phyloP scores from a whole-genome alignment of 2,329 filamentous ascomycete species.

The Cercospora sp. region DNA sequence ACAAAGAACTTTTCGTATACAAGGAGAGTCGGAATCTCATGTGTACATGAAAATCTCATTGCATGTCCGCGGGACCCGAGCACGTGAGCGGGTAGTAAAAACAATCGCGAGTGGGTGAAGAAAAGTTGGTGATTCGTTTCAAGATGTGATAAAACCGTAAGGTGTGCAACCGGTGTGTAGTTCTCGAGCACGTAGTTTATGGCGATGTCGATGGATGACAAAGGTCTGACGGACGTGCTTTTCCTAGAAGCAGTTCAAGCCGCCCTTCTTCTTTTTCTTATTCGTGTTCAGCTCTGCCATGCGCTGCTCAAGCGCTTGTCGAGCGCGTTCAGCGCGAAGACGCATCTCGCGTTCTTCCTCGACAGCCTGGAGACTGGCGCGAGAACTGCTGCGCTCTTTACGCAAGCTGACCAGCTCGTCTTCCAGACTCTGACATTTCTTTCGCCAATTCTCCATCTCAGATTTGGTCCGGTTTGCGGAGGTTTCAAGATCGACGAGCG shows the following conservation, averaged over 20 bases:
- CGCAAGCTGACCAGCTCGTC: slow-evolving; percentile 64
- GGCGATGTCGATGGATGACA: slow-evolving; percentile 20
- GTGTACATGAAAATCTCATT: background rate
- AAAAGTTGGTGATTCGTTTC: background rate
- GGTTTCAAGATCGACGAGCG: slow-evolving; percentile 86
- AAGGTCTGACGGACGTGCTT: slow-evolving; percentile 24
- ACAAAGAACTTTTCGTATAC: background rate
- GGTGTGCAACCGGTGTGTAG: slow-evolving; percentile 3
- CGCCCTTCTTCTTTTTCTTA: slow-evolving; percentile 87
- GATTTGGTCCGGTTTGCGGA: slow-evolving; percentile 89
- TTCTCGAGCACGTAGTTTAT: slow-evolving; percentile 8
- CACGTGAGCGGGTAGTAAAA: background rate
- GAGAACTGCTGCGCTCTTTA: slow-evolving; percentile 58
- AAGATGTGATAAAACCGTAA: slow-evolving; percentile 6
- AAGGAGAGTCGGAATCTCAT: background rate
- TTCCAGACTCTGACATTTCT: slow-evolving; percentile 77
- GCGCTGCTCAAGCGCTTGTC: slow-evolving; percentile 85
- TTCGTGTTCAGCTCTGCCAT: slow-evolving; percentile 75
- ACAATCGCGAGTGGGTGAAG: background rate
- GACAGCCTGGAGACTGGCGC: slow-evolving; percentile 77
- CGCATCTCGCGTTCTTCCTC: slow-evolving; percentile 96
- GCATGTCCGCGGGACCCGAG: background rate
- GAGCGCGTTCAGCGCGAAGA: slow-evolving; percentile 82
- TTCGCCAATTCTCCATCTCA: slow-evolving; percentile 88
- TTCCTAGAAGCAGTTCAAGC: slow-evolving; percentile 90